These are phyloP conservation scores for Voacanga thouarsii DNA, from an alignment of 257 asterid species.

Conservation along the genomic window DNA sequence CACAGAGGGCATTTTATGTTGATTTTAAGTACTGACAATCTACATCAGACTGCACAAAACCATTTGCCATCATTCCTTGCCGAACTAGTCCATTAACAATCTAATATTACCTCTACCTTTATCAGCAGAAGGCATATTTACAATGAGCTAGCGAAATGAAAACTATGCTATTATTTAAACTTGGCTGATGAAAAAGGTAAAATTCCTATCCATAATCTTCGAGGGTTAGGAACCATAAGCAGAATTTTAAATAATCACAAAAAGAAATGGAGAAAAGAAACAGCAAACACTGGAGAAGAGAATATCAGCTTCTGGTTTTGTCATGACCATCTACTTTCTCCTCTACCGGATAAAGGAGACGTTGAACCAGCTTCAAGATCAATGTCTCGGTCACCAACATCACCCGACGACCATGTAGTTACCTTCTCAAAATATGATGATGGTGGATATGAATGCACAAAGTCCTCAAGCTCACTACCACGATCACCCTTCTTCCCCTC, in stretches of 20 bases:
- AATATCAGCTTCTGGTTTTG: not conserved
- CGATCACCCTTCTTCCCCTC: slow-evolving; percentile 24
- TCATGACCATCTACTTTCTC: slow-evolving; percentile 18
- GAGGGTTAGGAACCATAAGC: not conserved
- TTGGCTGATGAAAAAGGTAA: not conserved
- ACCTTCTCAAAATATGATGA: slow-evolving; percentile 49
- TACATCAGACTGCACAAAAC: not conserved
- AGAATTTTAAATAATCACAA: not conserved
- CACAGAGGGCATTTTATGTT: too few species aligned
- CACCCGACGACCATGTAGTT: slow-evolving; percentile 34
- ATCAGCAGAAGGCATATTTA: not conserved
- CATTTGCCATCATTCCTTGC: not conserved
- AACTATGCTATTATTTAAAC: not conserved
- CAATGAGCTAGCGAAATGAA: not conserved
- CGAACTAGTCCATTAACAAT: not conserved
- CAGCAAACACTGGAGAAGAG: not conserved
- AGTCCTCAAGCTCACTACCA: slow-evolving; percentile 27
- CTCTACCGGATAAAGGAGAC: slow-evolving; percentile 24
- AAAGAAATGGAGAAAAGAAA: not conserved
- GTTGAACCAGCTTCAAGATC: slow-evolving; percentile 45
- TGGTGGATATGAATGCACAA: slow-evolving; percentile 40
- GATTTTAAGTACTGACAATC: not conserved
- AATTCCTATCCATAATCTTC: not conserved
- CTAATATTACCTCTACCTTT: not conserved
- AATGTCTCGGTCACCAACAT: slow-evolving; percentile 26